Evolutionary conservation across 2,329 filamentous ascomycete genomes (phyloP).

Genomic region (Arthrobotrys megalospora): DNA sequence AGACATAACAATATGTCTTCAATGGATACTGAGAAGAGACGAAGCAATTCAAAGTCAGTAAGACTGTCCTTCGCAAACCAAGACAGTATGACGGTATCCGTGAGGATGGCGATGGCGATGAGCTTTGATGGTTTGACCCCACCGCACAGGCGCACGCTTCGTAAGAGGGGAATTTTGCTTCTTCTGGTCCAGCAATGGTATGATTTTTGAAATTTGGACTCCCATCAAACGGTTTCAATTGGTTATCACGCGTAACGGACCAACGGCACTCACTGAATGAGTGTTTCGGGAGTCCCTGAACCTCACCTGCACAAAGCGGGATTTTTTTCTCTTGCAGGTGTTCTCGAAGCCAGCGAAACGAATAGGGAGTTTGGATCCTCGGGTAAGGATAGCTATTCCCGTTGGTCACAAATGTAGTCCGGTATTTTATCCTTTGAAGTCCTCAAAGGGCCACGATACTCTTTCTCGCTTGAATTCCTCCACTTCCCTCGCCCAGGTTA

Average conservation of each 20-base stretch:
- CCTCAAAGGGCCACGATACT: constrained; percentile 18
- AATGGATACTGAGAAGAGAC: constrained; percentile 7
- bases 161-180: constrained; percentile 27
- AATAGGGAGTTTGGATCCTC: constrained; percentile 22
- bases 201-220: constrained; percentile 22
- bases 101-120: constrained; percentile 49
- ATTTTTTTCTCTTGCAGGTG: constrained; percentile 35
- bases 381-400: constrained; percentile 18
- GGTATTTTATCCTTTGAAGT: constrained; percentile 16
- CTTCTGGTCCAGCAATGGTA: constrained; percentile 15
- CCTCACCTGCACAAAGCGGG: constrained; percentile 34
- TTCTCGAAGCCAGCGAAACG: constrained; percentile 18
- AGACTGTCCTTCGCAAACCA: constrained; percentile 50
- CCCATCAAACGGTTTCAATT: constrained; percentile 27
- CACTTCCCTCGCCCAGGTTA: constrained; percentile 5
- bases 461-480: constrained; percentile 14
- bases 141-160: constrained; percentile 23
- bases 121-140: constrained; percentile 11
- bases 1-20: constrained; percentile 3
- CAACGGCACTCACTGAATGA: constrained; percentile 38
- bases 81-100: constrained; percentile 11
- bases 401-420: constrained; percentile 16
- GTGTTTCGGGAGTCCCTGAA: constrained; percentile 51
- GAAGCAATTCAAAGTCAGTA: neutral
- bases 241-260: constrained; percentile 33